Conservation (phyloP, 2,329 filamentous ascomycete genomes). For the Fusarium bactridioides region DNA sequence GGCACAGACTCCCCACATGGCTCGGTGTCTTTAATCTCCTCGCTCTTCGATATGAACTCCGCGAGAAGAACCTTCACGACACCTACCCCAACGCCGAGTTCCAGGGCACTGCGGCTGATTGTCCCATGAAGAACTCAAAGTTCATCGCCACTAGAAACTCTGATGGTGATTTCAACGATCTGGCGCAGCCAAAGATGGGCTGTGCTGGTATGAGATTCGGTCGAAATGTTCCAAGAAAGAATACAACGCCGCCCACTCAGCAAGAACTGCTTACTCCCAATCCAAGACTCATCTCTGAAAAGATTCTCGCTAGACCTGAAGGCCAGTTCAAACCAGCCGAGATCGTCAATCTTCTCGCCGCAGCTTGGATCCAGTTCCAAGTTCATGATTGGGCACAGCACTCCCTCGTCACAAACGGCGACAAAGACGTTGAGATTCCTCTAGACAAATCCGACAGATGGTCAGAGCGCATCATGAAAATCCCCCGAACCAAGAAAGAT, state of each 20-base stretch:
- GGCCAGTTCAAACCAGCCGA: slow-evolving; percentile 21
- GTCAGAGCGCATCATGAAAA: slow-evolving; percentile 1
- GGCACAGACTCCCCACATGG: slow-evolving; percentile 23
- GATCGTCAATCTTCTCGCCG: slow-evolving; percentile 21
- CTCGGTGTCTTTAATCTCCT: slow-evolving; percentile 20
- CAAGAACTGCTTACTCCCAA: slow-evolving; percentile 7
- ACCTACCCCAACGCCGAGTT: slow-evolving; percentile 10
- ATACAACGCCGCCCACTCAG: not conserved
- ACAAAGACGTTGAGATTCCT: slow-evolving; percentile 6
- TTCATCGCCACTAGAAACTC: slow-evolving; percentile 5
- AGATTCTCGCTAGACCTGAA: slow-evolving; percentile 12
- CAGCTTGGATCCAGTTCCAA: slow-evolving; percentile 25
- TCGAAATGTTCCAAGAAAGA: slow-evolving; percentile 11
- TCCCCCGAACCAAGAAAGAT: slow-evolving; percentile 3
- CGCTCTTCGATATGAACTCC: slow-evolving; percentile 24
- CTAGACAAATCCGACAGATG: not conserved
- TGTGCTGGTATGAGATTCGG: slow-evolving; percentile 21
- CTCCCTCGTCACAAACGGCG: not conserved
- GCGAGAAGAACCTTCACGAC: slow-evolving; percentile 18
- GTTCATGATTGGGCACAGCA: slow-evolving; percentile 25
- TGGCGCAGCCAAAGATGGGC: slow-evolving; percentile 12
- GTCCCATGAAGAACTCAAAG: slow-evolving; percentile 21
- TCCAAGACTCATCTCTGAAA: slow-evolving; percentile 6
- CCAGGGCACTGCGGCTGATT: not conserved
- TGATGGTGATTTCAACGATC: slow-evolving; percentile 12